Evolutionary conservation across 208 protist genomes (phyloP), one percentile per base, ranked within the genome.

Genomic region (Acanthamoeba culbertsoni): DNA sequence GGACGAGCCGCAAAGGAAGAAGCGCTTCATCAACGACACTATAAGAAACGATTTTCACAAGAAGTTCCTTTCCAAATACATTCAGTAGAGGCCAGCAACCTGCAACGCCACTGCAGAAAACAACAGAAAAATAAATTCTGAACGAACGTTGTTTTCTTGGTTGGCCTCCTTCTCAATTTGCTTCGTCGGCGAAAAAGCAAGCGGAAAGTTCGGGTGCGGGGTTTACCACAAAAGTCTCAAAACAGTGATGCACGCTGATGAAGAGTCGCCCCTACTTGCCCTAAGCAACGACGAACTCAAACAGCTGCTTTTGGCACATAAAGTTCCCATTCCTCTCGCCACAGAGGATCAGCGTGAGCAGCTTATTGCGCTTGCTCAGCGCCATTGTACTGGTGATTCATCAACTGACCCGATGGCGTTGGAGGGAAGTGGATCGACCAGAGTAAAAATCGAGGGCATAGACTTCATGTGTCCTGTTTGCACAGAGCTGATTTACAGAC

Each of bases 11-110:
- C 75, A 94, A 26, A 51, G 53, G n/a, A 94, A 98, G 92, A 97
- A 98, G 84, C 95, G 96, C 53, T 98, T 98, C 88, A 97, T 98
- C 51, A 98, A 98, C 94, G 97, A 98, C 93, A 98, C 97, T 35
- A 97, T 98, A 46, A 94, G 97, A 42, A 97, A 95, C 92, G 97
- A 98, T 90, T 98, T 98, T 91, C 97, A 98, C 79, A 91, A 92
- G 31, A 97, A 97, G 62, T 98, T 98, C 55, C 93, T 98, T 51
- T 86, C 94, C 43, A 97, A 97, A 92, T 98, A 97, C 84, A 96
- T 98, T 23, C 96, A 98, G 93, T 98, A n/a, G 91, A 96, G 65
- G 12, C 65, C 65, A 28, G 31, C 65, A 12, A 16, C 65, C n/a
- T 77, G n/a, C n/a, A n/a, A n/a, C n/a, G n/a, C n/a, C n/a, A n/a